A percentile compares a stretch with the other conserved stretches of the same genome.
These are phyloP conservation scores for Beauveria bassiana DNA, from an alignment of 2,329 filamentous ascomycete genomes.

Conservation along the genomic window DNA sequence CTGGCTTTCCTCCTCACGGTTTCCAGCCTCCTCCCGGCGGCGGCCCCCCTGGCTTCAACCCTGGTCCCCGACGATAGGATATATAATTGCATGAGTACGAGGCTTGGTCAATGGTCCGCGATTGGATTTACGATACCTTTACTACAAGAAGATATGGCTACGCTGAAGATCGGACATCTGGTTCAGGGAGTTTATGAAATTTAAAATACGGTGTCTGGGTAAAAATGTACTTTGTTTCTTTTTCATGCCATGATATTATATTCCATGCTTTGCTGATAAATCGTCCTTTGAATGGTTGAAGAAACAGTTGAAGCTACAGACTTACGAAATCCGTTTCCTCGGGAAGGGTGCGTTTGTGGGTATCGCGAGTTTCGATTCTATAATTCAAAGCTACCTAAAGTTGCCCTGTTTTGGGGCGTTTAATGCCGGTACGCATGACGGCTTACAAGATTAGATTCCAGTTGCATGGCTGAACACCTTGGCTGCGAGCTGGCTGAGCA, in stretches of 20 bases:
- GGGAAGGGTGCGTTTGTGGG: not conserved
- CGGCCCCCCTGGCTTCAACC: constrained; percentile 66
- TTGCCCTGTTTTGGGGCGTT: no score
- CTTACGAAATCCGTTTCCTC: not conserved
- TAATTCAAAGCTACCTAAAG: not conserved
- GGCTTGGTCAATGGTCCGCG: constrained; percentile 17
- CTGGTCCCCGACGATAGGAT: constrained; percentile 53
- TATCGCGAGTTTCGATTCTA: constrained; percentile 6
- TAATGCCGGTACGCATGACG: not conserved
- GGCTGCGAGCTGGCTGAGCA: constrained; percentile 76
- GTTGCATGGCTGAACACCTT: constrained; percentile 81
- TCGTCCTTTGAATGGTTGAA: no score
- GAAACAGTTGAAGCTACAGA: no score
- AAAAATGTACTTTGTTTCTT: constrained; percentile 12
- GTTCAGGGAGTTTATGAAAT: constrained; percentile 13
- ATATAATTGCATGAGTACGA: constrained; percentile 18
- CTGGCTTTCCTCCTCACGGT: constrained; percentile 40
- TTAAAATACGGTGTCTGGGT: constrained; percentile 11
- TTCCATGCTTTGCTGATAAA: not conserved
- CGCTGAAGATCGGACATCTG: constrained; percentile 14
- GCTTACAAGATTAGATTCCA: constrained; percentile 33
- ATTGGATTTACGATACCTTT: constrained; percentile 19
- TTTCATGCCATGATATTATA: not conserved
- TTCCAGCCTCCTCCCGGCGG: constrained; percentile 46
- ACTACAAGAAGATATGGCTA: constrained; percentile 16